Evolutionary conservation across 805 yeast species (phyloP), one percentile per base, ranked within the genome.

Genomic region (Hanseniaspora lachancei): DNA sequence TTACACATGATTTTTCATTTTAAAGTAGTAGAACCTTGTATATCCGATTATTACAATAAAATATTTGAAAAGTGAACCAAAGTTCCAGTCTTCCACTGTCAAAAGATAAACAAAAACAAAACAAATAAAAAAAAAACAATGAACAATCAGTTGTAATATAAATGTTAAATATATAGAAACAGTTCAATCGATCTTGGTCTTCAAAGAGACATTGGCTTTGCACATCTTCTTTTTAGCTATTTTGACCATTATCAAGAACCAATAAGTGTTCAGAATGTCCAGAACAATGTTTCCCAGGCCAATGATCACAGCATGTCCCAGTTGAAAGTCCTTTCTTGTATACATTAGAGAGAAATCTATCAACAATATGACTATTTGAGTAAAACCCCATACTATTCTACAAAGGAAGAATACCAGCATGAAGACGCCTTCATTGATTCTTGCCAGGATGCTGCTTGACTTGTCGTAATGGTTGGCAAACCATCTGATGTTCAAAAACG

Each of bases 401-500:
- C 81, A 84, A 7, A 70, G 57, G 72, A 88, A 88, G 67, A 89
- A 89, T 7, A 81, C 74, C 13, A 72, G 55, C 60, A 89, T 73
- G 54, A 89, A 74, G 21, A 74, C 60, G 12, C 82, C 57, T 1
- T 93, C 93, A 66, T 86, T 86, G 62, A 79, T 62, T 21, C 29
- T 42, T 7, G 53, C 53, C 8, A 40, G 12, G 9, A 41, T 21
- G 16, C n/a, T 44, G 9, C 73, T 74, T 48, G 80, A 75, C 61
- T 86, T 70, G 34, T 61, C 55, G 47, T 60, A 67, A 50, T 67
- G 64, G 47, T 62, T 59, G 20, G 86, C 81, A 67, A 84, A 87
- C 95, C 96, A 89, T 69, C 91, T 82, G 61, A 86, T 65, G 68
- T 89, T 89, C 59, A 89, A 86, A 68, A 88, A 88, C 15, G 96